These are phyloP conservation scores for Fusarium keratoplasticum DNA, from an alignment of 2,329 filamentous ascomycete genomes.

Conservation along the genomic window DNA sequence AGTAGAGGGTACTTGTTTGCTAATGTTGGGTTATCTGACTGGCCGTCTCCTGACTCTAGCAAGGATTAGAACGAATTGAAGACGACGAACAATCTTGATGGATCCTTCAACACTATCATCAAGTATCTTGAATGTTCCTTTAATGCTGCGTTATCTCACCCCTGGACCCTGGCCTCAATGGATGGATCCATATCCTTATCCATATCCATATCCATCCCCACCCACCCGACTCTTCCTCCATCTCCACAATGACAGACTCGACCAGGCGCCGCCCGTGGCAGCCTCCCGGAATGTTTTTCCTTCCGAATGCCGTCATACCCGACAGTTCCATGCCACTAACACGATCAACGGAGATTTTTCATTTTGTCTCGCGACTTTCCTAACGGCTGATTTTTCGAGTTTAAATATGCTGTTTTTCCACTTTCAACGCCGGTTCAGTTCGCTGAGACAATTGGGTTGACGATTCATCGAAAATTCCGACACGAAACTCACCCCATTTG, in stretches of 20 bases:
- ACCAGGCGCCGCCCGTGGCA: slow-evolving; percentile 24
- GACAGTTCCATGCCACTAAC: slow-evolving; percentile 19
- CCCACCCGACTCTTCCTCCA: not conserved
- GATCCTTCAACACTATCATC: not conserved
- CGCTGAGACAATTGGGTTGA: not conserved
- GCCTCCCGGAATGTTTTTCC: slow-evolving; percentile 26
- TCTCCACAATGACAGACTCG: slow-evolving; percentile 12
- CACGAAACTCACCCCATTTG: not conserved
- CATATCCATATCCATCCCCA: slow-evolving; percentile 2
- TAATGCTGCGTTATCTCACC: not conserved
- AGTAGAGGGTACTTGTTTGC: not conserved
- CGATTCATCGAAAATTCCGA: not conserved
- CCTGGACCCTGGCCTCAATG: slow-evolving; percentile 1
- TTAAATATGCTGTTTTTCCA: slow-evolving; percentile 8
- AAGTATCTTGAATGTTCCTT: not conserved
- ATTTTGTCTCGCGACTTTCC: not conserved
- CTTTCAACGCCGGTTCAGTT: not conserved
- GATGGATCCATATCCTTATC: not conserved
- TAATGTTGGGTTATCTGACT: not conserved
- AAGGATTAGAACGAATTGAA: slow-evolving; percentile 17
- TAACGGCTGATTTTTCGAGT: not conserved
- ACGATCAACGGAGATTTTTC: slow-evolving; percentile 12
- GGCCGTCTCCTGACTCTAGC: not conserved
- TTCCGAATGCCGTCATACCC: slow-evolving; percentile 42
- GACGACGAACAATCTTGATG: not conserved